Evolutionary conservation across 176 grass and related monocot genomes (phyloP), one percentile per base, ranked within the genome.

Genomic region (Zoysia pacifica): DNA sequence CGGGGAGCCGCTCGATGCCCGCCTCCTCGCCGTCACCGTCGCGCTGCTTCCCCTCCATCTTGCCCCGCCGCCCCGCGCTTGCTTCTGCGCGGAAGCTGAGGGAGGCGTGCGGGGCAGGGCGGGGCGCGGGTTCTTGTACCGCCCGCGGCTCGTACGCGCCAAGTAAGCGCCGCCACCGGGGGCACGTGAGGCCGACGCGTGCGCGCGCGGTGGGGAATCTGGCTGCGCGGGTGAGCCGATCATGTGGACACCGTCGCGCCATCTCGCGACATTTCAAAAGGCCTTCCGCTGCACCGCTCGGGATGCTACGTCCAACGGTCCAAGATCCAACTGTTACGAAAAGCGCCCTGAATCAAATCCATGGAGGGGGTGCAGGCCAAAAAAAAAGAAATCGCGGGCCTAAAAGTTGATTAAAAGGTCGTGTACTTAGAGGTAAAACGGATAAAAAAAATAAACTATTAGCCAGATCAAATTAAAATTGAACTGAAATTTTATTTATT

Each of bases 1-100:
- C 83, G 12, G 95, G 95, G 7, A 97, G 78, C 60, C 85, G 67
- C 80, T 97, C 95, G 14, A 97, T 91, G 59, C 89, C 85, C n/a
- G 80, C 73, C 74, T 92, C 94, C 35, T 10, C 71, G 36, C 72
- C 41, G 38, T 6, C 82, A 62, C 44, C 62, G 69, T n/a, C 52
- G 59, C 6, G 42, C 46, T 51, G 42, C 54, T 19, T 4, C 50
- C 69, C 58, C 72, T 37, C 19, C 28, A 28, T 28, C 62, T n/a
- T 28, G 28, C 28, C 28, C 28, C 28, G 28, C 28, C 28, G 28
- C 28, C 28, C n/a, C 28, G 28, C 28, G 28, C 28, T 28, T 28
- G 28, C 28, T 28, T 28, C 28, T 28, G 28, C 28, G 28, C 28
- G 28, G 55, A 2, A 67, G 63, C 75, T 41, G 87, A 50, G 71